A percentile compares a stretch with the other conserved stretches of the same genome.
Evolutionary conservation across 192 early-diverging fungal genomes (phyloP).

Genomic region (Backusella macrospora): DNA sequence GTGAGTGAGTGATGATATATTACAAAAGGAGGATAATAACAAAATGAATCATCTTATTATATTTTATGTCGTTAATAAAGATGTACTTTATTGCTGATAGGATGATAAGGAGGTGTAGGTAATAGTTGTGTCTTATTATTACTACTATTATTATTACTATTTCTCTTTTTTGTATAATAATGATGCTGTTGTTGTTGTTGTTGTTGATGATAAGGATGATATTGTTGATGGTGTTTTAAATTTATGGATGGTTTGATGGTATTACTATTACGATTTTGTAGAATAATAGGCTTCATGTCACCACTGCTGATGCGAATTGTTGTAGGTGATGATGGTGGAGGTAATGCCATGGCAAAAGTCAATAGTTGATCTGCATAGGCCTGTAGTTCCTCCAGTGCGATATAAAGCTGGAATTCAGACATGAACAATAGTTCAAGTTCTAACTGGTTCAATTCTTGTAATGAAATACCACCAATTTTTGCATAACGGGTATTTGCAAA

Average conservation of each 20-base stretch:
- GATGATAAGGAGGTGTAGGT: slow-evolving; percentile 17
- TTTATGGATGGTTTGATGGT: not conserved
- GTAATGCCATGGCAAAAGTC: slow-evolving; percentile 27
- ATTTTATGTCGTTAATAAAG: not conserved
- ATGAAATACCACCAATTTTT: slow-evolving; percentile 72
- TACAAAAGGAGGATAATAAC: slow-evolving; percentile 1
- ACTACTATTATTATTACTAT: not conserved
- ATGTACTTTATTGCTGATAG: not conserved
- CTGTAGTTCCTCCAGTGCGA: slow-evolving; percentile 62
- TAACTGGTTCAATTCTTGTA: slow-evolving; percentile 72
- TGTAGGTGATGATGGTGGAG: not conserved
- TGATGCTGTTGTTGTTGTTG: not conserved
- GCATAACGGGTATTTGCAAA: slow-evolving; percentile 73
- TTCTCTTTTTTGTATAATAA: no score
- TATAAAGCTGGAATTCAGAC: slow-evolving; percentile 67
- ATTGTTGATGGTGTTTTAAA: not conserved
- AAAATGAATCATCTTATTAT: not conserved
- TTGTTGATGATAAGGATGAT: not conserved
- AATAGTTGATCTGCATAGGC: slow-evolving; percentile 63
- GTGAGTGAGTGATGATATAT: not conserved
- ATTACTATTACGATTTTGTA: not conserved
- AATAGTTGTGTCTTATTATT: not conserved
- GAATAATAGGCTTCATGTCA: not conserved
- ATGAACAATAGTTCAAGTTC: slow-evolving; percentile 77
- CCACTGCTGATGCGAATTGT: not conserved